Evolutionary conservation across 345 rosid genomes (phyloP).

Genomic region (Camelina laxa): DNA sequence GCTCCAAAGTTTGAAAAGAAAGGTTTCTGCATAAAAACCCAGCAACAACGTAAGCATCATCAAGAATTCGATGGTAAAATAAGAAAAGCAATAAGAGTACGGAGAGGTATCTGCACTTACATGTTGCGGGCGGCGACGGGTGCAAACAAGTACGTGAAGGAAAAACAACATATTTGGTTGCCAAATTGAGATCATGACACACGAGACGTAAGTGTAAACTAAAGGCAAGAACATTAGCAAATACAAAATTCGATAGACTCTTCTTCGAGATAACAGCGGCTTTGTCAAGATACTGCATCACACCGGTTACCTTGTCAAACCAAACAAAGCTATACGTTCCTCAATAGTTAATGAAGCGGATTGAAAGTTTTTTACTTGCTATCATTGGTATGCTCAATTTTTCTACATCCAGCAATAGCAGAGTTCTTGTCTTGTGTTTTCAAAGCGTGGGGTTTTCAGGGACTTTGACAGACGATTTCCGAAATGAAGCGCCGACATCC

Average conservation of each 20-base stretch:
- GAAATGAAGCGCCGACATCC: slow-evolving; percentile 73
- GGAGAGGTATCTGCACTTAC: slow-evolving; percentile 56
- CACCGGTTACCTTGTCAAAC: background rate
- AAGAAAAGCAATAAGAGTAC: slow-evolving; percentile 6
- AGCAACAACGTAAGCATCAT: slow-evolving; percentile 16
- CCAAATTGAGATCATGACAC: background rate
- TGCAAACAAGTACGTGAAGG: slow-evolving; percentile 60
- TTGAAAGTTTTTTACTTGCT: slow-evolving; percentile 47
- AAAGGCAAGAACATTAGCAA: slow-evolving; percentile 8
- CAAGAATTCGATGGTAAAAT: slow-evolving; percentile 9
- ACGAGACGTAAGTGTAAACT: slow-evolving; percentile 1
- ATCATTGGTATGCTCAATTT: slow-evolving; percentile 75
- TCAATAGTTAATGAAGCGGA: background rate
- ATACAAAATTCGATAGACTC: slow-evolving; percentile 41
- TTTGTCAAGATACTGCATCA: slow-evolving; percentile 79
- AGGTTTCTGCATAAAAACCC: slow-evolving; percentile 73
- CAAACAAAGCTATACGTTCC: background rate
- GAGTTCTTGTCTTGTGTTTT: slow-evolving; percentile 72
- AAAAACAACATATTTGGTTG: slow-evolving; percentile 39
- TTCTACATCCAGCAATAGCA: slow-evolving; percentile 75
- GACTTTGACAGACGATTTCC: slow-evolving; percentile 57
- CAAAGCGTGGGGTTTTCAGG: slow-evolving; percentile 67
- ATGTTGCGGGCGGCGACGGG: slow-evolving; percentile 87
- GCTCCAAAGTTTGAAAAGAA: slow-evolving; percentile 98
- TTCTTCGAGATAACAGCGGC: slow-evolving; percentile 78